phyloP scores from a whole-genome alignment of 306 rosid species.

The Vigna hirtella region DNA sequence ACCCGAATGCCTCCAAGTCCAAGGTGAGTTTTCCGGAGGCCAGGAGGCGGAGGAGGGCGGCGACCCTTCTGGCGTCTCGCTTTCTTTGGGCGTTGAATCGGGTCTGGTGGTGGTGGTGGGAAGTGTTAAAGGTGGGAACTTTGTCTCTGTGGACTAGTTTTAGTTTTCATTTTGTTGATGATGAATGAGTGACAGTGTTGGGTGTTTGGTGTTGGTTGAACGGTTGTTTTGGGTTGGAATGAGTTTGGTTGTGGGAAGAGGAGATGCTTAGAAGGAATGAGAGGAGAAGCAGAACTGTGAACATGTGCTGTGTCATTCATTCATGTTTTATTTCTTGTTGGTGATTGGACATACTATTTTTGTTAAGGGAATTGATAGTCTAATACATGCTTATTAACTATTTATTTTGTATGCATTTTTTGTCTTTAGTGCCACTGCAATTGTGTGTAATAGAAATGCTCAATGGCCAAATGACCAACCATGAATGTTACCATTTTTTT shows the following conservation, averaged over 20 bases:
- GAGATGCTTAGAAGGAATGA: constrained; percentile 31
- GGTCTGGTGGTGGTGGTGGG: constrained; percentile 11
- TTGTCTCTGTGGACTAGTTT: constrained; percentile 53
- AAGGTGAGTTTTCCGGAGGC: constrained; percentile 4
- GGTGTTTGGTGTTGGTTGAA: constrained; percentile 14
- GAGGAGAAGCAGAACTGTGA: not conserved
- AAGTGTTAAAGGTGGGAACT: constrained; percentile 37
- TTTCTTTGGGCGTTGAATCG: constrained; percentile 62
- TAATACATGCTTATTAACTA: constrained; percentile 39
- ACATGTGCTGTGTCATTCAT: constrained; percentile 25
- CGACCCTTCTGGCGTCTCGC: constrained; percentile 68
- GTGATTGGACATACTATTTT: constrained; percentile 33
- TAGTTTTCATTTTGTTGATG: too few relatives aligned
- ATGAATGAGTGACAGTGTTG: not conserved
- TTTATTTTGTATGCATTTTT: constrained; percentile 34
- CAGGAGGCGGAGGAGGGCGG: constrained; percentile 38
- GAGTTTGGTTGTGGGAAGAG: constrained; percentile 35
- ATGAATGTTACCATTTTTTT: too few relatives aligned
- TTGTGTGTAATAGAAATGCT: too few relatives aligned
- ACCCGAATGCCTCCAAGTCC: constrained; percentile 64
- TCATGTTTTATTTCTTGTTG: not conserved
- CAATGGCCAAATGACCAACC: too few relatives aligned
- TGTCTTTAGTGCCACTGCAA: too few relatives aligned
- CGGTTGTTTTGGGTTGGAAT: constrained; percentile 4
- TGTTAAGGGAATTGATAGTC: constrained; percentile 30